Evolutionary conservation across 2,329 filamentous ascomycete species (phyloP).

Genomic region (Colletotrichum tropicale): DNA sequence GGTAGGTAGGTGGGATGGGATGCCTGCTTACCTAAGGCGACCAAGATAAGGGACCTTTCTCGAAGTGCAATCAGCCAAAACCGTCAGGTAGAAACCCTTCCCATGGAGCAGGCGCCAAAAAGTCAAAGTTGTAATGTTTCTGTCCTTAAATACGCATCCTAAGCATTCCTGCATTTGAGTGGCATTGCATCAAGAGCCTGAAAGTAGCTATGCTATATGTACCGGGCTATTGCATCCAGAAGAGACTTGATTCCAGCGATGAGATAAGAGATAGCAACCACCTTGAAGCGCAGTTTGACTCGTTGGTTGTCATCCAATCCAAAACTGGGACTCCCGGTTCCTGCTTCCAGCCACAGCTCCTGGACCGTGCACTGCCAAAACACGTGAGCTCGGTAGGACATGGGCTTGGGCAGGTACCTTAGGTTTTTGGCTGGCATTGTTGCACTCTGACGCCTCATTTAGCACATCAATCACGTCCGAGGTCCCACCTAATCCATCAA

Average conservation of each 20-base stretch:
- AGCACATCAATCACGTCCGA: background rate
- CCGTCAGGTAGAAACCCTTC: background rate
- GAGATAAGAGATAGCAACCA: background rate
- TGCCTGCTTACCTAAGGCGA: background rate
- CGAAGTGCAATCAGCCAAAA: background rate
- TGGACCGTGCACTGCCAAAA: background rate
- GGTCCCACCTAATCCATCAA: background rate
- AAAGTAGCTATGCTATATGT: background rate
- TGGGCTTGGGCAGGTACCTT: background rate
- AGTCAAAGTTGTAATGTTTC: background rate
- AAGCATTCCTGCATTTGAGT: background rate
- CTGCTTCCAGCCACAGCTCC: background rate
- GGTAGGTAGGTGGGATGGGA: background rate
- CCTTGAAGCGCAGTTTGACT: background rate
- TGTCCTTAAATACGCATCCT: background rate
- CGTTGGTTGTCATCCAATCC: background rate
- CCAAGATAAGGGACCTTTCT: background rate
- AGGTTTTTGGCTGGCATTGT: background rate
- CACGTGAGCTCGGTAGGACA: slow-evolving; percentile 8
- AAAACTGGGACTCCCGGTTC: background rate
- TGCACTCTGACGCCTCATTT: background rate
- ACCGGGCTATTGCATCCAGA: background rate
- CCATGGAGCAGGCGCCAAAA: background rate
- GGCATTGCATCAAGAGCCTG: background rate
- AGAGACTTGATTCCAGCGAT: background rate